These are phyloP conservation scores for Pythium coloratum DNA, from an alignment of 352 stramenopile genomes.

Conservation along the genomic window DNA sequence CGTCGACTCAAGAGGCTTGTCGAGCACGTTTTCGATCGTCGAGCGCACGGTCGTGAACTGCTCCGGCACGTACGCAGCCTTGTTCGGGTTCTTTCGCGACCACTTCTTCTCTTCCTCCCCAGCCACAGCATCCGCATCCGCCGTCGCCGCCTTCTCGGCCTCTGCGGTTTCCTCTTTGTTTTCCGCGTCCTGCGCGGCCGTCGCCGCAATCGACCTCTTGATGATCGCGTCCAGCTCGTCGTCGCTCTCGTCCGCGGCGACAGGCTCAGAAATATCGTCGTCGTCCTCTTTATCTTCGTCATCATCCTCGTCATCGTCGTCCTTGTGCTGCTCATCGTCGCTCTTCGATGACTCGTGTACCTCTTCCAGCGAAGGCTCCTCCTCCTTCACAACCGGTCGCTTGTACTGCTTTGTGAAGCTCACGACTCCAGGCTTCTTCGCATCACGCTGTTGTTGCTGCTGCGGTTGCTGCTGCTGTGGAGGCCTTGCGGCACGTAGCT, in stretches of 20 bases:
- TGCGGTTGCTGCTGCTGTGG: not conserved
- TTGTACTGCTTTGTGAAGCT: conserved; percentile 16
- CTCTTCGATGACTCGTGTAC: conserved; percentile 17
- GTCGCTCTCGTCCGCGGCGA: conserved; percentile 19
- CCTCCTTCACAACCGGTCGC: not conserved
- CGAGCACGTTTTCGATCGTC: conserved; percentile 65
- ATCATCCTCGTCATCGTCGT: conserved; percentile 13
- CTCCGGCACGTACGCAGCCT: conserved; percentile 65
- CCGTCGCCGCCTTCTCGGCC: not conserved
- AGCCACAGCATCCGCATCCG: not conserved
- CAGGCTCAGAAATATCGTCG: conserved; percentile 14
- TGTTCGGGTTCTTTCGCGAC: conserved; percentile 84
- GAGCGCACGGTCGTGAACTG: conserved; percentile 53
- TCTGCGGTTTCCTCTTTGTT: not conserved
- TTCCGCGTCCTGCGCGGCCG: conserved; percentile 17
- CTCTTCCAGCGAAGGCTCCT: conserved; percentile 18
- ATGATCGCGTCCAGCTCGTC: conserved; percentile 30
- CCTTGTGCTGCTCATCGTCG: conserved; percentile 14
- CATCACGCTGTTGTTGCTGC: conserved; percentile 17
- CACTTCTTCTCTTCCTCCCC: conserved; percentile 27
- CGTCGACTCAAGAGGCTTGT: conserved; percentile 69
- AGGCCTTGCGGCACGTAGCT: not conserved
- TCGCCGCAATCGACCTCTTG: conserved; percentile 19
- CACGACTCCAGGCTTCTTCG: conserved; percentile 20
- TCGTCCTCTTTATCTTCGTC: conserved; percentile 21